Percentiles rank a stretch among this genome's conserved stretches.
phyloP scores from a whole-genome alignment of 2,329 filamentous ascomycete species.

The Pseudonectria foliicola region DNA sequence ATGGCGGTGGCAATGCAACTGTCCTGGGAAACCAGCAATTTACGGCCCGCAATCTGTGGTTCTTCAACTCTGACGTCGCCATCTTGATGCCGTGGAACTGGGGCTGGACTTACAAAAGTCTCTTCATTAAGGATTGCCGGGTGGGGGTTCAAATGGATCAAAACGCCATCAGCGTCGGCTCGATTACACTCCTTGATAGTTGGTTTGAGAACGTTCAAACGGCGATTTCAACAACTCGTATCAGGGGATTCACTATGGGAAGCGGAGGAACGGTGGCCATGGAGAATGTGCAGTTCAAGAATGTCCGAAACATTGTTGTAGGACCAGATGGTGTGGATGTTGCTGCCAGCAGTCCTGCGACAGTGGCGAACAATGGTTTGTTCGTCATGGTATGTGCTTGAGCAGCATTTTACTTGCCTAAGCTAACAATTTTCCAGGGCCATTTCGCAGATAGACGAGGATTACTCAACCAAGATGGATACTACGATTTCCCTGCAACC shows the following conservation, averaged over 20 bases:
- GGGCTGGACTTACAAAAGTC: conserved; percentile 66
- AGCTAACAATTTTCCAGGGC: conserved; percentile 15
- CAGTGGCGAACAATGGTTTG: conserved; percentile 6
- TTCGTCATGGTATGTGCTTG: conserved; percentile 20
- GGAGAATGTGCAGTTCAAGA: conserved; percentile 39
- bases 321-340: conserved; percentile 14
- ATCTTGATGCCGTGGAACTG: conserved; percentile 70
- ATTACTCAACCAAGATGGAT: conserved; percentile 16
- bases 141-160: conserved; percentile 61
- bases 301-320: conserved; percentile 24
- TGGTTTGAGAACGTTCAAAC: conserved; percentile 58
- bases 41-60: conserved; percentile 60
- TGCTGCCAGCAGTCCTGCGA: conserved; percentile 6
- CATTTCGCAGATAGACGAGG: conserved; percentile 17
- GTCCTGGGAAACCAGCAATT: conserved; percentile 63
- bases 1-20: conserved; percentile 57
- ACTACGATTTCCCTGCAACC: conserved; percentile 10
- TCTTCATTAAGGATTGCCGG: conserved; percentile 55
- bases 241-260: conserved; percentile 22
- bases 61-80: conserved; percentile 57
- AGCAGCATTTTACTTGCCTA: background rate
- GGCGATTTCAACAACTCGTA: conserved; percentile 58
- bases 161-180: conserved; percentile 55
- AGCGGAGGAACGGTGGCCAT: conserved; percentile 38
- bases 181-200: conserved; percentile 69